Evolutionary conservation across 78 protist species (phyloP).

Genomic region (Protostelium mycophagum): DNA sequence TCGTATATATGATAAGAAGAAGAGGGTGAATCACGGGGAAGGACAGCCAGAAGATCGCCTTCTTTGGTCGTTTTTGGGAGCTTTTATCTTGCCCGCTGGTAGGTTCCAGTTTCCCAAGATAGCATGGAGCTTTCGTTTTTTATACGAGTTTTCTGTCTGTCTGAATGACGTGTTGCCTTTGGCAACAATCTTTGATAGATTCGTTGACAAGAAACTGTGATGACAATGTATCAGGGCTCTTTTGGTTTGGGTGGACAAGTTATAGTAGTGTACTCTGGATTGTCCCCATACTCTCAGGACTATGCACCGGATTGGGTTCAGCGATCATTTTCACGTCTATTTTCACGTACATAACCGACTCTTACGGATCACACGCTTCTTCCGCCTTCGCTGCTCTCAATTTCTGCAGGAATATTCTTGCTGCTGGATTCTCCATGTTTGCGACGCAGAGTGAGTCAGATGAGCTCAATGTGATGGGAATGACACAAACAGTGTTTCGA

Average conservation of each 20-base stretch:
- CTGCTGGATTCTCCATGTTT: background rate
- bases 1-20: background rate
- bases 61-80: background rate
- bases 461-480: background rate
- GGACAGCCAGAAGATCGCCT: background rate
- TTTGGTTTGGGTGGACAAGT: background rate
- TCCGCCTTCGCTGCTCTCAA: background rate
- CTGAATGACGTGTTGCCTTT: no score
- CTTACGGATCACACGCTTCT: background rate
- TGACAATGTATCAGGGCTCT: background rate
- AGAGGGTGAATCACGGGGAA: background rate
- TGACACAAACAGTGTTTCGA: background rate
- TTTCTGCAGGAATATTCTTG: background rate
- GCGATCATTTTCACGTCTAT: background rate
- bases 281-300: background rate
- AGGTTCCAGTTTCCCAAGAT: background rate
- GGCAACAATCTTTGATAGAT: no score
- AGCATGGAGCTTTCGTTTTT: background rate
- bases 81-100: background rate
- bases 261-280: background rate
- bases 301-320: background rate
- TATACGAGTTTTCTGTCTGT: no score
- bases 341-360: background rate
- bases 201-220: no score
- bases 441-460: background rate